Base-by-base conservation (phyloP, 2,329 filamentous ascomycete species). In the Hypomyces rosellus region DNA sequence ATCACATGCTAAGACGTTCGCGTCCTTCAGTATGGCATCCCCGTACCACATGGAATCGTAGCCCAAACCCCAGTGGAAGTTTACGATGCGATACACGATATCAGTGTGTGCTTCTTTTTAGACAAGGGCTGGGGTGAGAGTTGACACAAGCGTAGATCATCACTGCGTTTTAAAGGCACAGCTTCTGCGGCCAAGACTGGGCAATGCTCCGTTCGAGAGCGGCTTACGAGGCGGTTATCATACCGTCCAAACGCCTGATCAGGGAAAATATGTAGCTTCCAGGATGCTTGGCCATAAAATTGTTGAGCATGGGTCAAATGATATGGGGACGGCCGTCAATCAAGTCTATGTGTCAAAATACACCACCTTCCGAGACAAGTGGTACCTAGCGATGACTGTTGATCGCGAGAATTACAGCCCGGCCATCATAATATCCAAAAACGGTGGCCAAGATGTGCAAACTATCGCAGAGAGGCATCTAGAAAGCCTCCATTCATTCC, bases 351-450 rank as follows among this genome's bases (percentile, higher is more conserved):
- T 74, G 15, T 61, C 66, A 25, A 63, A 73, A 55, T 37, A 55
- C 0, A 45, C 68, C 0, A 37, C 62, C 6, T 54, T 61, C 14
- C 61, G 62, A 1, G 54, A 66, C 2, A 60, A 67, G 45, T 76
- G 66, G 63, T 72, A 72, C 48, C 45, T 76, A 1, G 63, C 66
- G 6, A 62, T 76, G 44, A 67, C 67, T 0, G 63, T 77, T 36
- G 71, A 76, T 41, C 69, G 74, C 4, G 66, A 71, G n/a, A 62
- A 60, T 13, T 67, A 59, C 45, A 59, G 57, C 12, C 74, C 74
- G 0, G 57, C 63, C 0, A 56, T 76, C 3, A 54, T 72, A 5
- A 55, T 73, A 2, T 71, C 67, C 14, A 61, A 58, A 22, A 48
- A 61, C 1, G 49, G 55, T 8, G 45, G 53, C 6, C 15, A 30